phyloP scores from a whole-genome alignment of 1,284 basidiomycete genomes.

The Xerocomus nothofagi region DNA sequence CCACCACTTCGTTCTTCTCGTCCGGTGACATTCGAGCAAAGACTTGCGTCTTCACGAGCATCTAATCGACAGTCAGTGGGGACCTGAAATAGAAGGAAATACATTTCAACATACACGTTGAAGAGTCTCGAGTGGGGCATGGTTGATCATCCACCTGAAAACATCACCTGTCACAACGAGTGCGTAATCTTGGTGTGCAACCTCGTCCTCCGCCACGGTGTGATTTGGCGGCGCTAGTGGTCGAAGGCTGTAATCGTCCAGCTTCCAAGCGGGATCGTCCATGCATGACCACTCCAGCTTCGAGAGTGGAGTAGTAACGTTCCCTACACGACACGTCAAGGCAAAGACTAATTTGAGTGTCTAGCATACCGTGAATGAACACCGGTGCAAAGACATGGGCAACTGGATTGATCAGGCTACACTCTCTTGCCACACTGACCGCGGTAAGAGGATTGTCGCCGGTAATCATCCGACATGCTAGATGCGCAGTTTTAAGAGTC shows the following conservation, averaged over 20 bases:
- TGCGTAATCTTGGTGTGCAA: conserved; percentile 85
- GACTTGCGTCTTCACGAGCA: conserved; percentile 98
- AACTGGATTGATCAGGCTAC: conserved; percentile 84
- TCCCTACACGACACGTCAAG: conserved; percentile 45
- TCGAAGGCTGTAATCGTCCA: conserved; percentile 89
- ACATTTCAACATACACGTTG: conserved; percentile 66
- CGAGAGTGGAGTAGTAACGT: conserved; percentile 59
- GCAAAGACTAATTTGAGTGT: background rate
- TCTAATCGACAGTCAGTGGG: conserved; percentile 48
- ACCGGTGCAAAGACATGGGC: conserved; percentile 90
- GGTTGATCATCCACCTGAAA: conserved; percentile 98
- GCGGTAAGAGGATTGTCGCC: conserved; percentile 98
- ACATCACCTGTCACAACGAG: conserved; percentile 96
- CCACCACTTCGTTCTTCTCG: conserved; percentile 98
- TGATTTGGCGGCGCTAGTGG: conserved; percentile 69
- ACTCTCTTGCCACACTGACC: conserved; percentile 96
- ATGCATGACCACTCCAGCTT: conserved; percentile 90
- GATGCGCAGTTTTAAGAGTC: conserved; percentile 84
- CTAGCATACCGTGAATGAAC: conserved; percentile 68
- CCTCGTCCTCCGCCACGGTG: conserved; percentile 66
- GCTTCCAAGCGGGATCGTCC: conserved; percentile 84
- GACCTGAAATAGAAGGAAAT: background rate
- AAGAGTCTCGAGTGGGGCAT: conserved; percentile 90
- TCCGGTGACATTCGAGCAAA: conserved; percentile 99
- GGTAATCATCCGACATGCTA: conserved; percentile 97